Base-by-base conservation (phyloP, 345 rosid genomes). In the Eutrema japonicum region DNA sequence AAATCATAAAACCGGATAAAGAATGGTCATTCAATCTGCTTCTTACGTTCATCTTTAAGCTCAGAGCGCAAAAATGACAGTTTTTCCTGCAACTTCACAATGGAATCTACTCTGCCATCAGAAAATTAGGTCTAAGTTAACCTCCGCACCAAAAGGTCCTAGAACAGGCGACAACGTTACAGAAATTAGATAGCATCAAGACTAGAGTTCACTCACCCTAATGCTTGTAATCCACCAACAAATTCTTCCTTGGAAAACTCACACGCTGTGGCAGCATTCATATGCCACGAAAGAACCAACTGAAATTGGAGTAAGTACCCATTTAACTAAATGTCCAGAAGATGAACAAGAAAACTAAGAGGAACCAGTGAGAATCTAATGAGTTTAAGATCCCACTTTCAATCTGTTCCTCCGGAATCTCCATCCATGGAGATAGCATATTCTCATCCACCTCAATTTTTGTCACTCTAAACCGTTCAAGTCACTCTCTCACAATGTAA, bases 241-340 rank as follows among this genome's bases (percentile, higher is more conserved):
- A 95, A 95, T 82, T 95, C 98, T 72, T 90, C 89, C 85, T 86
- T 90, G 32, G 98, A 88, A 77, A 85, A 95, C 74, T 95, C 98
- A 82, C 98, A 92, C 86, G 93, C 91, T 69, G 97, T 95, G 73
- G 92, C 92, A 60, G 99, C 99, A 75, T 92, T 90, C 99, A 95
- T 95, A 83, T 95, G 99, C 99, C 99, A 95, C 54, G 99, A 95
- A 77, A 95, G 78, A 77, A 95, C 99, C 79, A 95, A 71, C 99
- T 95, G 90, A 74, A 78, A 81, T 30, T 52, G 50, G 10, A 57
- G 27, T 5, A 64, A 53, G 70, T 13, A 57, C 26, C 47, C 60
- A 14, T 42, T 69, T 60, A 43, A 35, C 40, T 2, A 54, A 54
- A 33, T 9, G 12, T 10, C 33, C 46, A 64, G 6, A 29, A 57